phyloP scores from a whole-genome alignment of 768 basidiomycete species.

The Trametes coccinea region DNA sequence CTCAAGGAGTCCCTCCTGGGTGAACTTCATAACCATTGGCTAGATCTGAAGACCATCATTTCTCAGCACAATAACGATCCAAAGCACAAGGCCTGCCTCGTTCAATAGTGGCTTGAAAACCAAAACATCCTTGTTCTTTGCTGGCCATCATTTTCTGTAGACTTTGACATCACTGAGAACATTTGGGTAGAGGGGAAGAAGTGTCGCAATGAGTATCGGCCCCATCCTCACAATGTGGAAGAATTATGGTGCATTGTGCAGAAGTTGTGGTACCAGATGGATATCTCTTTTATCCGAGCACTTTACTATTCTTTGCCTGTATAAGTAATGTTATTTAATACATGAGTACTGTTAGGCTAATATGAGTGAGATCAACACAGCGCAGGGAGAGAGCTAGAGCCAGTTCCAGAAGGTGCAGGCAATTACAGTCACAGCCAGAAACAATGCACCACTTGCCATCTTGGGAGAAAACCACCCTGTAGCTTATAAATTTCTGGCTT shows the following conservation, averaged over 20 bases:
- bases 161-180: constrained; percentile 40
- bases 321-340: background rate
- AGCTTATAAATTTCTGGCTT: too few relatives aligned
- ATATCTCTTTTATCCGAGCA: background rate
- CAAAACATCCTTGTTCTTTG: constrained; percentile 30
- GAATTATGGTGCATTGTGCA: constrained; percentile 25
- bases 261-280: constrained; percentile 6
- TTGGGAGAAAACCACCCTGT: too few relatives aligned
- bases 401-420: too few relatives aligned
- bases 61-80: constrained; percentile 43
- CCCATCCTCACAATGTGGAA: constrained; percentile 22
- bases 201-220: constrained; percentile 13
- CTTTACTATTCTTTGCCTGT: constrained; percentile 1
- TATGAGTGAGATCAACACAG: too few relatives aligned
- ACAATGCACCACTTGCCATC: too few relatives aligned
- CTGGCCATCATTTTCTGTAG: constrained; percentile 37
- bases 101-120: constrained; percentile 32
- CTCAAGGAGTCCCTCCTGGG: constrained; percentile 33
- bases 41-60: constrained; percentile 22
- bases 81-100: constrained; percentile 37
- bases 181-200: constrained; percentile 35
- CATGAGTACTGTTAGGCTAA: too few relatives aligned
- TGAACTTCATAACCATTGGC: constrained; percentile 26
- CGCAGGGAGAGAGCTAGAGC: too few relatives aligned
- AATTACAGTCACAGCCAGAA: too few relatives aligned